Evolutionary conservation across 768 basidiomycete genomes (phyloP), one percentile per base, ranked within the genome.

Genomic region (Tylopilus sp.): DNA sequence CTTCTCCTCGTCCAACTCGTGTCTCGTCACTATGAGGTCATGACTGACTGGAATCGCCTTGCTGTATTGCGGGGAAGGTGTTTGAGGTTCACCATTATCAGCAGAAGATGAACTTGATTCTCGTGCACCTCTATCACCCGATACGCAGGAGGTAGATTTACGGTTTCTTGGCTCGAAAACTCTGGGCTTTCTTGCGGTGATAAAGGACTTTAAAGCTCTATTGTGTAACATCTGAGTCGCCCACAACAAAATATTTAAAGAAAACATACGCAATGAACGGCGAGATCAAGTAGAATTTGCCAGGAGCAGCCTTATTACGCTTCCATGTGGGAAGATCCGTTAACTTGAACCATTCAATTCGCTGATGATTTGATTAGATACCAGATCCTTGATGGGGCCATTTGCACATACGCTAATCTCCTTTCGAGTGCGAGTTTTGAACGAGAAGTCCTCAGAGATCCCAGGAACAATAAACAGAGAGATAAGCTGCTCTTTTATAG

Each of bases 291-390:
- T 97, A 99, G 71, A 97, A 98, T 69, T 89, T 93, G 37, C 89
- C 86, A 16, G 77, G 78, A 52, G 74, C 75, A 31, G 78, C 74
- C 64, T 81, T 89, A 66, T 81, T 87, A 61, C 83, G 83, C 67
- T 82, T 92, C 95, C 95, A 99, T 1, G 91, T 93, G 1, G 96
- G 97, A 10, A 99, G 76, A 67, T 98, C 93, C 19, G 79, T 77
- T 46, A 98, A 74, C 54, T 77, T 83, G 71, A 97, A 97, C 97
- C 97, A 99, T 66, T 94, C 87, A 60, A 98, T 98, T 77, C 91
- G 92, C 95, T 98, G 66, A 33, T 40, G 21, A 49, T n/a, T 31
- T 29, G 53, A 48, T 56, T 34, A 63, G 57, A 54, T 31, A 25
- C 42, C 33, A 44, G 21, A 31, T 28, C 45, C 52, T 34, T 14